A percentile compares a stretch with the other conserved stretches of the same genome.
Evolutionary conservation across 2,329 filamentous ascomycete species (phyloP).

Genomic region (Mycogone perniciosa): DNA sequence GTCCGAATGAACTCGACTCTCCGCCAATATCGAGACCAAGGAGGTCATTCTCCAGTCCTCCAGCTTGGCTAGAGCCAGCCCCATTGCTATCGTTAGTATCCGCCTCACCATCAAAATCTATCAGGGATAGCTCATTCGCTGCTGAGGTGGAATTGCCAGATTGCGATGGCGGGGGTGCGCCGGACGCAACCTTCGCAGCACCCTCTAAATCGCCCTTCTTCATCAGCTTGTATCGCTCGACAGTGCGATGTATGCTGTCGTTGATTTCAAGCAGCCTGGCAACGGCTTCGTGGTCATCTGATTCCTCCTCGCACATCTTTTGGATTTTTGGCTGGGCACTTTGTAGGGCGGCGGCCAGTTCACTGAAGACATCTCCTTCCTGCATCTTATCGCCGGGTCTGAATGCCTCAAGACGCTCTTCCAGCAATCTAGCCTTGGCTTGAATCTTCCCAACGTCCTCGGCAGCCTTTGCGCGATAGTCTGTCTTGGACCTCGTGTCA

Average conservation of each 20-base stretch:
- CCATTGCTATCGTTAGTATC: slow-evolving; percentile 46
- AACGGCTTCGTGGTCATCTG: slow-evolving; percentile 91
- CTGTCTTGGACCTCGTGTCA: slow-evolving; percentile 90
- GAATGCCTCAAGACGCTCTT: slow-evolving; percentile 86
- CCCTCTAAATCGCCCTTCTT: slow-evolving; percentile 90
- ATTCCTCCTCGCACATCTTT: slow-evolving; percentile 99
- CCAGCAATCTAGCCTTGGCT: slow-evolving; percentile 84
- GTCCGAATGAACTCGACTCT: slow-evolving; percentile 53
- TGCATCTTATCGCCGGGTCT: slow-evolving; percentile 71
- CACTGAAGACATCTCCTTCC: slow-evolving; percentile 65
- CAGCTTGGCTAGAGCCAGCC: slow-evolving; percentile 39
- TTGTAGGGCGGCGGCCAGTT: slow-evolving; percentile 80
- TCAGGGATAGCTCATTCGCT: slow-evolving; percentile 75
- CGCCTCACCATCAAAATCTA: slow-evolving; percentile 73
- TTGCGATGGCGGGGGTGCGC: slow-evolving; percentile 51
- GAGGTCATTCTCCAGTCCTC: slow-evolving; percentile 80
- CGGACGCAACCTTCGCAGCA: slow-evolving; percentile 76
- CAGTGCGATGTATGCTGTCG: slow-evolving; percentile 95
- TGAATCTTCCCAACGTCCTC: slow-evolving; percentile 93
- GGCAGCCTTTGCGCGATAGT: slow-evolving; percentile 95
- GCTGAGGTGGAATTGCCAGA: slow-evolving; percentile 49
- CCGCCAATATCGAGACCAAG: slow-evolving; percentile 79
- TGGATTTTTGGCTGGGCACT: slow-evolving; percentile 98
- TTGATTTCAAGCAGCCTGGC: slow-evolving; percentile 95
- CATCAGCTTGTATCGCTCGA: slow-evolving; percentile 90